phyloP scores from a whole-genome alignment of 495 filamentous ascomycete species.

The Immersiella caudata region DNA sequence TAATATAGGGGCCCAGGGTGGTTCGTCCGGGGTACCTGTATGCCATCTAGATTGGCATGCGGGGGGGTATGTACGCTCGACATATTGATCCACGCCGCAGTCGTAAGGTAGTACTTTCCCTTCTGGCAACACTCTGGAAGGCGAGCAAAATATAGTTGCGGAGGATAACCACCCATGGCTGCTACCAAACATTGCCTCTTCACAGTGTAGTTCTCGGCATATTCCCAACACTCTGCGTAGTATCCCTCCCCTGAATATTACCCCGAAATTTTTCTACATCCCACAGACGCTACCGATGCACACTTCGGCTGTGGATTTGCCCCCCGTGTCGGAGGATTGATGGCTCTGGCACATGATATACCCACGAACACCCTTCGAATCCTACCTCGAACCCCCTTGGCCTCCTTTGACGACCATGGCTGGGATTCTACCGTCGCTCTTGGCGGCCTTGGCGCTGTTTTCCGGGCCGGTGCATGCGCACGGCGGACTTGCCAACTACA shows the following conservation, averaged over 20 bases:
- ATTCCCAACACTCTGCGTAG: neutral
- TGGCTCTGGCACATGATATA: conserved; percentile 19
- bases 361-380: conserved; percentile 9
- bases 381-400: conserved; percentile 3
- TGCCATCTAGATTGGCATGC: conserved; percentile 31
- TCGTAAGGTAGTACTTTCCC: neutral
- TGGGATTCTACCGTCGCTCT: conserved; percentile 26
- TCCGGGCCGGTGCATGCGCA: conserved; percentile 38
- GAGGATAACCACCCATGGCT: neutral
- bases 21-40: neutral
- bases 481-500: conserved; percentile 53
- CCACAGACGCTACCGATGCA: neutral
- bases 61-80: conserved; percentile 15
- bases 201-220: neutral
- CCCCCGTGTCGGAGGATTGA: neutral
- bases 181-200: neutral
- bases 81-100: neutral
- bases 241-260: neutral
- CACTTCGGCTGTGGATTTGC: neutral
- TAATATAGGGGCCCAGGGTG: conserved; percentile 21
- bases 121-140: conserved; percentile 1
- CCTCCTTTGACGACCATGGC: conserved; percentile 9
- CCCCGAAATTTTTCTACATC: neutral
- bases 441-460: conserved; percentile 35
- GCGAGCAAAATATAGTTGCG: conserved; percentile 1